Evolutionary conservation across 1,284 basidiomycete genomes (phyloP).

Genomic region (Phellopilus nigrolimitatus): DNA sequence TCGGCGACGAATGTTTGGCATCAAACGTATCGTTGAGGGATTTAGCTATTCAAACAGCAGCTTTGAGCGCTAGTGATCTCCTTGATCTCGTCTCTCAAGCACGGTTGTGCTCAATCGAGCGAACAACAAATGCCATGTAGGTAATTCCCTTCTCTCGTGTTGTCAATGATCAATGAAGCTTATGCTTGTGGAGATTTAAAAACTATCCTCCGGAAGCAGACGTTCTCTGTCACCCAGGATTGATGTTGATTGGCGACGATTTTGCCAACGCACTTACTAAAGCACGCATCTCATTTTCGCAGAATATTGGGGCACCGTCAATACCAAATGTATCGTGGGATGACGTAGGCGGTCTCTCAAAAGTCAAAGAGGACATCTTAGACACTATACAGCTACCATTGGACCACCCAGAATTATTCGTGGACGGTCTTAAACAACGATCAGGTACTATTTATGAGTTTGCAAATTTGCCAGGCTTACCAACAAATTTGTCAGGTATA

Average conservation of each 20-base stretch:
- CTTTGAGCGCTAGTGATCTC: constrained; percentile 84
- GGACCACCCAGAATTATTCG: constrained; percentile 92
- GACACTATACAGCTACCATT: constrained; percentile 97
- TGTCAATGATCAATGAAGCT: constrained; percentile 20
- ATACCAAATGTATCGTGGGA: constrained; percentile 98
- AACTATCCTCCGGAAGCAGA: constrained; percentile 4
- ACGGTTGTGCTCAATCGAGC: constrained; percentile 53
- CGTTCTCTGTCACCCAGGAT: constrained; percentile 11
- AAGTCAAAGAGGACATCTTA: constrained; percentile 90
- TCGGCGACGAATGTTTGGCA: constrained; percentile 47
- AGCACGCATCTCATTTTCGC: constrained; percentile 79
- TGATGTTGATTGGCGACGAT: constrained; percentile 50
- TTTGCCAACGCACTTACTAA: constrained; percentile 73
- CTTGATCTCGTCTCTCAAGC: constrained; percentile 67
- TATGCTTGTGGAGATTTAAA: constrained; percentile 1
- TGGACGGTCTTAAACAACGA: constrained; percentile 90
- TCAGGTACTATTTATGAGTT: constrained; percentile 54
- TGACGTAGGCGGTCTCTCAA: constrained; percentile 89
- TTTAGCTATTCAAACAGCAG: constrained; percentile 88
- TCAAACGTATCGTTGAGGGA: constrained; percentile 74
- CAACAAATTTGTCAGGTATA: constrained; percentile 49
- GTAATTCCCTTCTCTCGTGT: constrained; percentile 23
- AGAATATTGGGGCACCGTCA: constrained; percentile 93
- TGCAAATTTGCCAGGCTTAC: not conserved
- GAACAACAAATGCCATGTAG: constrained; percentile 41